Conservation (phyloP, 1,284 basidiomycete genomes). For the Termitomyces sp. region DNA sequence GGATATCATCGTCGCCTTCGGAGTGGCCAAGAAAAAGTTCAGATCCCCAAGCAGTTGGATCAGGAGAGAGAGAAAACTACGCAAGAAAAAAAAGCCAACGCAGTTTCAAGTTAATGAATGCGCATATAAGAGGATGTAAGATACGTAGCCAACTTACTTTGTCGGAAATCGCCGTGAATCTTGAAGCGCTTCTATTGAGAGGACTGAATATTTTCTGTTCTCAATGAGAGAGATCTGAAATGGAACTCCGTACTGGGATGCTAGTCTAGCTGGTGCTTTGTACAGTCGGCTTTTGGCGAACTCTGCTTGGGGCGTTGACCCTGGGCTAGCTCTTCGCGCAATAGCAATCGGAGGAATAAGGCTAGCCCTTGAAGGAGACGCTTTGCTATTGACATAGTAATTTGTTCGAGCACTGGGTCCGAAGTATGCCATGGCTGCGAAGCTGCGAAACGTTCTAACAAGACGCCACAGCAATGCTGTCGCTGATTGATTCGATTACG, state of each 20-base stretch:
- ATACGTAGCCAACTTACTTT: constrained; percentile 3
- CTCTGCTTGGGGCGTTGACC: constrained; percentile 2
- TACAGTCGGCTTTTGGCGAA: neutral
- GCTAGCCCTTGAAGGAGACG: constrained; percentile 11
- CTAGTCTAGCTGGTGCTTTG: constrained; percentile 1
- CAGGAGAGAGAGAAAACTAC: constrained; percentile 65
- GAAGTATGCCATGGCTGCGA: constrained; percentile 6
- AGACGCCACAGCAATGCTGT: neutral
- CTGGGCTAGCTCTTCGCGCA: neutral
- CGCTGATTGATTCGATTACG: neutral
- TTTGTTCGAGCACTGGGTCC: constrained; percentile 3
- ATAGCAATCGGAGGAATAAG: constrained; percentile 9
- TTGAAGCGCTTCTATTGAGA: constrained; percentile 6
- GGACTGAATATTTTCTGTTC: neutral
- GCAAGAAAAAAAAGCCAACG: neutral
- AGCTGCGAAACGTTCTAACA: neutral
- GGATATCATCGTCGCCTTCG: constrained; percentile 69
- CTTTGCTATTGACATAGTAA: constrained; percentile 1
- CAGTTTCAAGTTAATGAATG: neutral
- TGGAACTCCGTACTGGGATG: neutral
- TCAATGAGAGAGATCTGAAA: neutral
- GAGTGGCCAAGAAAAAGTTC: constrained; percentile 51
- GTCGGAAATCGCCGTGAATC: constrained; percentile 2
- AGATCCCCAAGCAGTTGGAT: constrained; percentile 65
- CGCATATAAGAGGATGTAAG: constrained; percentile 1